Conservation (phyloP, 1,284 basidiomycete genomes). For the Taiwanofungus camphoratus region DNA sequence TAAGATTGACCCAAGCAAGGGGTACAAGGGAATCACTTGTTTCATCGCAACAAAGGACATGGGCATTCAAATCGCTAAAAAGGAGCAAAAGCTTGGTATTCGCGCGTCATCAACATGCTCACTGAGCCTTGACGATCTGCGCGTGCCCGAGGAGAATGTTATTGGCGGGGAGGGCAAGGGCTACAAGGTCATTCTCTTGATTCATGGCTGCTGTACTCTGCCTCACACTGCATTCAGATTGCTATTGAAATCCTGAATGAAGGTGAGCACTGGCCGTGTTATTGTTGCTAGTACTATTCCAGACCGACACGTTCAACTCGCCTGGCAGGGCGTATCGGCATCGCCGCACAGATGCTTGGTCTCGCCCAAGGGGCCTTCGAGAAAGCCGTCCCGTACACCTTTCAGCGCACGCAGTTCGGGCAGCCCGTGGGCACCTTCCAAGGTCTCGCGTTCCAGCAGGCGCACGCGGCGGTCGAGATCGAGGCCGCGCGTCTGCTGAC, state of each 20-base stretch:
- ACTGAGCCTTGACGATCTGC: slow-evolving; percentile 93
- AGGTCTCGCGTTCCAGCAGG: slow-evolving; percentile 95
- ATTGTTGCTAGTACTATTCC: not conserved
- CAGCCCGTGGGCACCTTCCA: slow-evolving; percentile 91
- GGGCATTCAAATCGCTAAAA: slow-evolving; percentile 97
- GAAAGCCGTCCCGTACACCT: slow-evolving; percentile 89
- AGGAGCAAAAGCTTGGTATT: slow-evolving; percentile 98
- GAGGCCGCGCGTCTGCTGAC: slow-evolving; percentile 91
- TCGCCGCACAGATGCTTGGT: slow-evolving; percentile 96
- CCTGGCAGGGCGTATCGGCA: slow-evolving; percentile 78
- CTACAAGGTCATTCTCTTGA: slow-evolving; percentile 71
- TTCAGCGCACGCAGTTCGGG: slow-evolving; percentile 91
- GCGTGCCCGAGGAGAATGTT: slow-evolving; percentile 88
- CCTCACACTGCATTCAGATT: slow-evolving; percentile 49
- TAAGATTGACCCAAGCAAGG: slow-evolving; percentile 84
- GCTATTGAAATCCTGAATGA: slow-evolving; percentile 99
- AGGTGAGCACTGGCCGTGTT: slow-evolving; percentile 37
- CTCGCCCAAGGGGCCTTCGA: slow-evolving; percentile 97
- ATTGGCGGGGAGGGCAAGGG: slow-evolving; percentile 93
- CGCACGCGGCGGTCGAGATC: slow-evolving; percentile 83
- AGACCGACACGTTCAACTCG: not conserved
- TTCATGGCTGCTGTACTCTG: too few relatives aligned
- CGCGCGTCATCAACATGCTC: slow-evolving; percentile 96
- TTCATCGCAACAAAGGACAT: slow-evolving; percentile 96
- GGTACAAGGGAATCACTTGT: slow-evolving; percentile 99